phyloP scores from a whole-genome alignment of 176 grass and related monocot species.

The Avena atlantica region DNA sequence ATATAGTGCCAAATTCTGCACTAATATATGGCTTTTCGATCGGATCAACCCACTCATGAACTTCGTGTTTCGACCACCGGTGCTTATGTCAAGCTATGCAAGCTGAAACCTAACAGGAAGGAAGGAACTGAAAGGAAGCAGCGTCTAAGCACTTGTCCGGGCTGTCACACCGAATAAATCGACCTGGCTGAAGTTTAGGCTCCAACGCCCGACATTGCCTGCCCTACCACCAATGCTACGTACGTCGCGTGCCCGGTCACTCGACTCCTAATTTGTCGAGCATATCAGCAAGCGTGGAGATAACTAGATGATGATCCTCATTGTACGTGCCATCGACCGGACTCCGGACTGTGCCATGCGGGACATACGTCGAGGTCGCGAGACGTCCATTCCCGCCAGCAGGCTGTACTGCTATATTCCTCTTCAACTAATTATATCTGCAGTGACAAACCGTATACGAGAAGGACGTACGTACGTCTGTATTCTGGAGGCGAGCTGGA shows the following conservation, averaged over 20 bases:
- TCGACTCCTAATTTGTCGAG: too few species aligned
- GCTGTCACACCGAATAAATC: background rate
- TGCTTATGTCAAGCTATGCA: too few species aligned
- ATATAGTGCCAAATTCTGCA: too few species aligned
- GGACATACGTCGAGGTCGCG: background rate
- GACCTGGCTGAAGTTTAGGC: background rate
- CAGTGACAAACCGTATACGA: slow-evolving; percentile 14
- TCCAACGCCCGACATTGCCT: background rate
- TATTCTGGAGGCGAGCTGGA: slow-evolving; percentile 26
- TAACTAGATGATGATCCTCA: too few species aligned
- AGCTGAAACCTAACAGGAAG: background rate
- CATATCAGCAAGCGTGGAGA: too few species aligned
- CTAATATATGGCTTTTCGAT: too few species aligned
- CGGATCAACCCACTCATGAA: too few species aligned
- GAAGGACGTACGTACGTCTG: background rate
- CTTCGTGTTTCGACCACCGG: too few species aligned
- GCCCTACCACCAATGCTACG: too few species aligned
- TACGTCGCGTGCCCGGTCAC: background rate
- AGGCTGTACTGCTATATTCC: background rate
- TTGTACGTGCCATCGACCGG: background rate
- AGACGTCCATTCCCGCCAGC: too few species aligned
- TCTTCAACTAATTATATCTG: background rate
- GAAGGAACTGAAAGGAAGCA: background rate
- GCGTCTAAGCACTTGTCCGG: too few species aligned
- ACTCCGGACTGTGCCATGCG: background rate